phyloP scores from a whole-genome alignment of 768 basidiomycete genomes.

The Tulasnella sp. region DNA sequence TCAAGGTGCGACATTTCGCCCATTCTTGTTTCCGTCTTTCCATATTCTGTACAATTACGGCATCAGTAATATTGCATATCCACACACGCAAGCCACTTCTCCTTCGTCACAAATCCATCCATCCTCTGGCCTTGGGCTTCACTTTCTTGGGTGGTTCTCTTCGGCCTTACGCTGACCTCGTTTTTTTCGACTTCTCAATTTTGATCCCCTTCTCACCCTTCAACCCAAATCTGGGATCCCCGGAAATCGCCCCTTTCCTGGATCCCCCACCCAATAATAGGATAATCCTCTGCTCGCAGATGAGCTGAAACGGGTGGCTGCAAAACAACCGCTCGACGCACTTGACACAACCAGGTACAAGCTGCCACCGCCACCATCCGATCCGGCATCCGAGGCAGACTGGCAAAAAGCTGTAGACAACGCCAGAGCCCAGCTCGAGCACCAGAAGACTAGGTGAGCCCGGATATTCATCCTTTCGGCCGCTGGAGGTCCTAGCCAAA shows the following conservation, averaged over 20 bases:
- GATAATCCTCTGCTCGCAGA: conserved; percentile 68
- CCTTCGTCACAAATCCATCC: background rate
- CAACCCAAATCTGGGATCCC: conserved; percentile 21
- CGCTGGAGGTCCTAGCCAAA: background rate
- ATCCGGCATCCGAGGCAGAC: conserved; percentile 64
- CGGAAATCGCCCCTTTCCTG: conserved; percentile 13
- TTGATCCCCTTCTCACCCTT: conserved; percentile 33
- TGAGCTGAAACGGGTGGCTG: conserved; percentile 74
- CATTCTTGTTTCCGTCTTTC: conserved; percentile 27
- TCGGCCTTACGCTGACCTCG: conserved; percentile 25
- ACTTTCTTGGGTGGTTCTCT: conserved; percentile 11
- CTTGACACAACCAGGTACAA: conserved; percentile 76
- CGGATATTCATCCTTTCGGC: background rate
- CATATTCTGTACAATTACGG: conserved; percentile 13
- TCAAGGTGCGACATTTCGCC: conserved; percentile 29
- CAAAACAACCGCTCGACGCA: conserved; percentile 63
- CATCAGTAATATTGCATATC: background rate
- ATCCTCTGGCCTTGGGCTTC: background rate
- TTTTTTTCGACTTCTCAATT: conserved; percentile 39
- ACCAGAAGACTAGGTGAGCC: conserved; percentile 75
- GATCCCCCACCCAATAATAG: conserved; percentile 46
- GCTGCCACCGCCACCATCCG: conserved; percentile 65
- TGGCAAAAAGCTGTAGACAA: conserved; percentile 77
- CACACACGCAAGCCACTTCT: background rate
- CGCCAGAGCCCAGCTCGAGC: conserved; percentile 81